Percentiles rank a stretch among this genome's conserved stretches.
Evolutionary conservation across 208 protist species (phyloP).

Genomic region (Leishmania arabica): DNA sequence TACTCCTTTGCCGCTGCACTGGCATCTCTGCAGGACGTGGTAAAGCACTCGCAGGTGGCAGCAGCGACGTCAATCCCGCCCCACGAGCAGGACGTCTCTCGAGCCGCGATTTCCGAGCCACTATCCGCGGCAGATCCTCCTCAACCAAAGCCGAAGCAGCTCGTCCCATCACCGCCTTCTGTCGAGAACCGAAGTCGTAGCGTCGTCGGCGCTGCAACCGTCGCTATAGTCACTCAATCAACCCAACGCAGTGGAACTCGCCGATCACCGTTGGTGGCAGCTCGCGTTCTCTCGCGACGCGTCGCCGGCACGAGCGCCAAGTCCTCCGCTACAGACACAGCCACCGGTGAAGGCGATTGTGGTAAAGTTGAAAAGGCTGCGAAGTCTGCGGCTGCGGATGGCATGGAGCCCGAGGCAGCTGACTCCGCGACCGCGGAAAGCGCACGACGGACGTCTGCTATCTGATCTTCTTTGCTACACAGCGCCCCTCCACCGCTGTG

Average conservation of each 20-base stretch:
- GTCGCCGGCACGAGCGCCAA: background rate
- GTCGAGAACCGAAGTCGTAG: background rate
- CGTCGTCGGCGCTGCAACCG: background rate
- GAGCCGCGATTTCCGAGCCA: background rate
- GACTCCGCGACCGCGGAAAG: background rate
- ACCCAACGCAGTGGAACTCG: background rate
- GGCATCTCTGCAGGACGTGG: constrained; percentile 3
- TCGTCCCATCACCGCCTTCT: background rate
- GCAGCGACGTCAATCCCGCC: background rate
- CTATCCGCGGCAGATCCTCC: background rate
- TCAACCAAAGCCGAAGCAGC: background rate
- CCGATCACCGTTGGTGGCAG: constrained; percentile 10
- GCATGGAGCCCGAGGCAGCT: background rate
- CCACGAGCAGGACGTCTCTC: background rate
- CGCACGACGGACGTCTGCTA: background rate
- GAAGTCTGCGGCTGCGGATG: background rate
- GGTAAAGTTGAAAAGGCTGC: background rate
- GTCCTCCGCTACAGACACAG: background rate
- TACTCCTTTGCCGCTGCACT: constrained; percentile 19
- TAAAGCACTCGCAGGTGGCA: background rate
- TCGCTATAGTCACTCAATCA: background rate
- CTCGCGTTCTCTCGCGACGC: constrained; percentile 6
- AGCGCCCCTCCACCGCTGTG: background rate
- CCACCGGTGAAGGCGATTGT: background rate
- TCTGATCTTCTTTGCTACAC: background rate